phyloP scores from a whole-genome alignment of 352 stramenopile species.

The Globisporangium yorkense region DNA sequence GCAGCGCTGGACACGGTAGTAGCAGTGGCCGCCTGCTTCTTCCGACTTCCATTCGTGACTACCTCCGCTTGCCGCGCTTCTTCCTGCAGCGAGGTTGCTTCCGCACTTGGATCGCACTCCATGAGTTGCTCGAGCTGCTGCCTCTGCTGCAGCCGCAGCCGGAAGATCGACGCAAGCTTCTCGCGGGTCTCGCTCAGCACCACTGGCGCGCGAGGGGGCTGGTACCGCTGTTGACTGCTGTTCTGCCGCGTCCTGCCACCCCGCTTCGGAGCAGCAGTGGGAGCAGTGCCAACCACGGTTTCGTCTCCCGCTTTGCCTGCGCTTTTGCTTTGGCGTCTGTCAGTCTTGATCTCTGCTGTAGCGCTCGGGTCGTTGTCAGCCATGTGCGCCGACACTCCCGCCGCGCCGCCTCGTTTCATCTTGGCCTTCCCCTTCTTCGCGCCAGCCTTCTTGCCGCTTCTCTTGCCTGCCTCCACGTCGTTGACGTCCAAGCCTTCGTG shows the following conservation, averaged over 20 bases:
- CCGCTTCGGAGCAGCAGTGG: too few species aligned
- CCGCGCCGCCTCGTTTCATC: too few species aligned
- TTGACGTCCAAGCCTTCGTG: conserved; percentile 11
- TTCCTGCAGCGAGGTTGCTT: too few species aligned
- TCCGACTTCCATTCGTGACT: too few species aligned
- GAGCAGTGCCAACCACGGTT: too few species aligned
- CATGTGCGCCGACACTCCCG: too few species aligned
- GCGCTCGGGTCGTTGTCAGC: not conserved
- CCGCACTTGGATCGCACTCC: not conserved
- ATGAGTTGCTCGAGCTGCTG: conserved; percentile 21
- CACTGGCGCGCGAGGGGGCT: not conserved
- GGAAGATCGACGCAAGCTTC: conserved; percentile 60
- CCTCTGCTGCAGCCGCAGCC: conserved; percentile 42
- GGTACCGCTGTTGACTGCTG: not conserved
- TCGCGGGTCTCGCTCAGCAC: conserved; percentile 23
- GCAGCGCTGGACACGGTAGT: not conserved
- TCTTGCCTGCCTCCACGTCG: conserved; percentile 4
- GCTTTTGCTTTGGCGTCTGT: not conserved
- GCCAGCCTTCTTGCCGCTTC: too few species aligned
- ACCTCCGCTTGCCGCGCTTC: too few species aligned
- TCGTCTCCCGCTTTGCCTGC: not conserved
- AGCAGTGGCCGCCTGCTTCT: conserved; percentile 3
- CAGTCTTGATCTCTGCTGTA: not conserved
- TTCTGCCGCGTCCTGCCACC: not conserved
- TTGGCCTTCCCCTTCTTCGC: not conserved